Conservation (phyloP, 2,329 filamentous ascomycete genomes). For the Atkinsonella texensis region DNA sequence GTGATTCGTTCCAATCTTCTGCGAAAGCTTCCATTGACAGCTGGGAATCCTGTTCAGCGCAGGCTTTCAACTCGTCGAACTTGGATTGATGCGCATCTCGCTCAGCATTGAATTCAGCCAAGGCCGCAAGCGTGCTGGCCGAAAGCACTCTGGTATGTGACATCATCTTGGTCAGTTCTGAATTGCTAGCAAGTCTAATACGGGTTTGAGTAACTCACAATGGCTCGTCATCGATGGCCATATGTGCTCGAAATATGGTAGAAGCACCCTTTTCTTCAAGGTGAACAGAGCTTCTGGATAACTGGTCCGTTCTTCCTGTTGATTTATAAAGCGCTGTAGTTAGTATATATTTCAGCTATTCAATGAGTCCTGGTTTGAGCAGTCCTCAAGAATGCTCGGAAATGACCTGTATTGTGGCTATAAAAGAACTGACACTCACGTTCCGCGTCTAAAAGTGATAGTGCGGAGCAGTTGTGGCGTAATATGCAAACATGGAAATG, state of each 20-base stretch:
- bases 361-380: no score
- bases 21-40: conserved; percentile 57
- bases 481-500: background rate
- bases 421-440: background rate
- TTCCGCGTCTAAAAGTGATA: no score
- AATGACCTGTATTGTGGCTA: background rate
- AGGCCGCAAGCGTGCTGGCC: conserved; percentile 50
- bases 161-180: conserved; percentile 5
- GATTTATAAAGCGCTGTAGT: no score
- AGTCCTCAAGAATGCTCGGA: background rate
- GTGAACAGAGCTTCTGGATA: background rate
- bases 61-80: conserved; percentile 55
- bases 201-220: conserved; percentile 25
- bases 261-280: background rate
- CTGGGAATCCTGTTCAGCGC: conserved; percentile 40
- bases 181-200: background rate
- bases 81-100: conserved; percentile 52
- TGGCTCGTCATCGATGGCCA: conserved; percentile 33
- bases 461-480: no score
- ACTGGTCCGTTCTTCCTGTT: no score
- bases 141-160: conserved; percentile 39
- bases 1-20: conserved; percentile 74
- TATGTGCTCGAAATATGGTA: conserved; percentile 8
- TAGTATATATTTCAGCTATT: no score
- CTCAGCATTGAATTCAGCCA: conserved; percentile 64